These are phyloP conservation scores for Cinchona pubescens DNA, from an alignment of 257 asterid genomes.

Conservation along the genomic window DNA sequence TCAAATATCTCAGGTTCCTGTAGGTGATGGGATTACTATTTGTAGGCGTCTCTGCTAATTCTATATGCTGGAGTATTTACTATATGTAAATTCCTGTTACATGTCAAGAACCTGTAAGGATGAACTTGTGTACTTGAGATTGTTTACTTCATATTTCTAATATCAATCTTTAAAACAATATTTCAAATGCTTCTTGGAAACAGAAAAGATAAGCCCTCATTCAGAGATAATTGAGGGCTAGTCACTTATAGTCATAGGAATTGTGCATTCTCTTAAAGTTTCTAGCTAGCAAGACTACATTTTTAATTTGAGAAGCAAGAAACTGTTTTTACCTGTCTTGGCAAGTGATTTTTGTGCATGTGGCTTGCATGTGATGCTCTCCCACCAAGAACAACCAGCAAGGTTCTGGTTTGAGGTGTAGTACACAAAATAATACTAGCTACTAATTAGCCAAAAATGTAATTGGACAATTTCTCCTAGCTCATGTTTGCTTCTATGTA, in stretches of 20 bases:
- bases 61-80: neutral
- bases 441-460: no score
- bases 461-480: no score
- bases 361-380: neutral
- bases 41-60: conserved; percentile 27
- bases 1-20: conserved; percentile 43
- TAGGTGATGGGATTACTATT: conserved; percentile 58
- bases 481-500: no score
- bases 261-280: neutral
- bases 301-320: no score
- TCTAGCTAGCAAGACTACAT: neutral
- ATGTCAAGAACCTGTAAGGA: neutral
- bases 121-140: neutral
- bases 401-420: no score
- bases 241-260: neutral
- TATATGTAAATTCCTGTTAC: neutral
- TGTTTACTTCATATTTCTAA: neutral
- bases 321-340: neutral
- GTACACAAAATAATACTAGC: no score
- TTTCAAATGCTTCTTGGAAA: neutral
- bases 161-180: neutral
- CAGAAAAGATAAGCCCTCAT: neutral
- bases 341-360: neutral
- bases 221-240: neutral
- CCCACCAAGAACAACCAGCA: neutral